These are phyloP conservation scores for Phytophthora kernoviae DNA, from an alignment of 352 stramenopile genomes.

Conservation along the genomic window DNA sequence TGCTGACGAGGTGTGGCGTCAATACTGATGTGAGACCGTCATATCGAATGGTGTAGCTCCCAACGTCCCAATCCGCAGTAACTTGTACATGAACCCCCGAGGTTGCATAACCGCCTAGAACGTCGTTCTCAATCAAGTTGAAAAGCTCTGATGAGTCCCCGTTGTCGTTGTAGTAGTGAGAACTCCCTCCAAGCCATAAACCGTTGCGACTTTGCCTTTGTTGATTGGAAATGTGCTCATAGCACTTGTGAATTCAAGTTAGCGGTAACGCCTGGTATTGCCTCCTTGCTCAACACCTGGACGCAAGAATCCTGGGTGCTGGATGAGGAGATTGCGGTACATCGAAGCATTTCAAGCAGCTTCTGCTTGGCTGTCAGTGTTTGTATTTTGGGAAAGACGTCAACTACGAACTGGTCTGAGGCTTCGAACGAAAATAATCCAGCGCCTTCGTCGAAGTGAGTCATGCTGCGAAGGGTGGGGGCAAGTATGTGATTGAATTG, in stretches of 20 bases:
- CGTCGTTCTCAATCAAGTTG: slow-evolving; percentile 17
- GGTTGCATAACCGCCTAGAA: slow-evolving; percentile 12
- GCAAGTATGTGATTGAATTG: neutral
- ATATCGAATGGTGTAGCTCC: slow-evolving; percentile 12
- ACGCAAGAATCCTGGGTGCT: slow-evolving; percentile 10
- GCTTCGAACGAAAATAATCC: slow-evolving; percentile 8
- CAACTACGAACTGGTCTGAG: slow-evolving; percentile 4
- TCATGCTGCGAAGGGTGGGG: slow-evolving; percentile 4
- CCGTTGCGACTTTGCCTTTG: neutral
- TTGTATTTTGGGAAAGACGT: slow-evolving; percentile 9
- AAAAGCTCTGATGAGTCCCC: slow-evolving; percentile 8
- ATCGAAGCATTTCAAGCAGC: slow-evolving; percentile 10
- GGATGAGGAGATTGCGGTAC: slow-evolving; percentile 4
- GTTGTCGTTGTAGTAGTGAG: slow-evolving; percentile 11
- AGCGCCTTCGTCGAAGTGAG: neutral
- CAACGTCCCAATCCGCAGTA: neutral
- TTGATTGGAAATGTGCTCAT: slow-evolving; percentile 5
- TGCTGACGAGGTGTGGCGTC: slow-evolving; percentile 2
- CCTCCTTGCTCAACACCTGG: slow-evolving; percentile 2
- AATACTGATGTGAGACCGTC: slow-evolving; percentile 3
- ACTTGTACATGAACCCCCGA: slow-evolving; percentile 6
- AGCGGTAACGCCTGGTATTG: neutral
- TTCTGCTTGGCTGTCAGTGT: slow-evolving; percentile 6
- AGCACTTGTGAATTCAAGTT: slow-evolving; percentile 13
- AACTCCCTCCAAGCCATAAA: neutral